Percentiles rank a stretch among this genome's conserved stretches.
These are phyloP conservation scores for Cynara cardunculus DNA, from an alignment of 129 eudicot genomes.

Conservation along the genomic window DNA sequence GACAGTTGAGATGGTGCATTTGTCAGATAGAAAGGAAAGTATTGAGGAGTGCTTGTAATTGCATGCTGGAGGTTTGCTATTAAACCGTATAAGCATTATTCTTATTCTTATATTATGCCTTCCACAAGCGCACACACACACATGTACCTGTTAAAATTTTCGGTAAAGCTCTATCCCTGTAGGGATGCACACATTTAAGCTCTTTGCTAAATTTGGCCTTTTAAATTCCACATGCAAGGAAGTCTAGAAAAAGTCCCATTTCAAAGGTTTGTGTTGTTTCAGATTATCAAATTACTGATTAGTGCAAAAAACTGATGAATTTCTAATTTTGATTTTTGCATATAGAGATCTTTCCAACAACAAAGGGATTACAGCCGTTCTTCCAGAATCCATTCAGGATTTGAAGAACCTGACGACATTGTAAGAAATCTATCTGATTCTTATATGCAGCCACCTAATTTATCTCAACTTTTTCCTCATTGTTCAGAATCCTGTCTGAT, in stretches of 20 bases:
- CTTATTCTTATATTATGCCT: neutral
- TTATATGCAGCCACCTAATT: neutral
- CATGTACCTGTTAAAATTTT: no score
- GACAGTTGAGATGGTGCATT: neutral
- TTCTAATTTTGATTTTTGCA: slow-evolving; percentile 5
- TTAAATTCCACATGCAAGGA: no score
- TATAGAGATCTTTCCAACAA: slow-evolving; percentile 92
- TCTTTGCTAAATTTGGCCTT: no score
- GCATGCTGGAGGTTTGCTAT: neutral
- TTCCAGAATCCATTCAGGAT: slow-evolving; percentile 64
- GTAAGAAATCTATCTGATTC: slow-evolving; percentile 43
- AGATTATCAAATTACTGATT: neutral
- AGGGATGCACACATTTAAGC: no score
- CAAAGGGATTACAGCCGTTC: slow-evolving; percentile 58
- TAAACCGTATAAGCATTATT: neutral
- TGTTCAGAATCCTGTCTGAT: neutral
- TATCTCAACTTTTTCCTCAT: neutral
- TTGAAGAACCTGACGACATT: slow-evolving; percentile 48
- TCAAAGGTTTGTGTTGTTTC: neutral
- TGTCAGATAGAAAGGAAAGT: neutral
- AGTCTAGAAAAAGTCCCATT: no score
- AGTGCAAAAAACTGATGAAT: neutral
- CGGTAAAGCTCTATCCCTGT: no score
- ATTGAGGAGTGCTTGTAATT: neutral
- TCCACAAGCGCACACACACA: neutral